Evolutionary conservation across 2,329 filamentous ascomycete species (phyloP), one percentile per base, ranked within the genome.

Genomic region (Cercospora sp.): DNA sequence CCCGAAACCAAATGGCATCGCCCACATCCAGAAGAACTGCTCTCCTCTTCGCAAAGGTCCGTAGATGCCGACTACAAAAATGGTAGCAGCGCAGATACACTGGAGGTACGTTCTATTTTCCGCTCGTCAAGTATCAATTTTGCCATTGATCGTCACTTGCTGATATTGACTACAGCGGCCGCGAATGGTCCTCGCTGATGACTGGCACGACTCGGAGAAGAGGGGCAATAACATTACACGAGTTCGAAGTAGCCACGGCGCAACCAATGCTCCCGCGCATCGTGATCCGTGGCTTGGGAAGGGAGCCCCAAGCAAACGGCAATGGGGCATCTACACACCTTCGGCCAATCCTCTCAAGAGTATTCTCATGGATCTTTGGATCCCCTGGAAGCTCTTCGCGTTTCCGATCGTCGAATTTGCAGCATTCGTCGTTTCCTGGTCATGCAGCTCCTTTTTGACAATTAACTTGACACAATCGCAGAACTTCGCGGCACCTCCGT

Each of bases 341-440:
- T 84, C 82, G 70, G 78, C 82, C 1, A 79, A 85, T 59, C 80
- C 81, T 0, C 78, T 79, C 69, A 80, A 79, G 71, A 81, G 80
- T 23, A 79, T 89, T 30, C 51, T 85, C 1, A 76, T 83, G 31
- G 86, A 87, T 71, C 80, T 90, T 23, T 88, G 84, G 83, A 82
- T 87, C 7, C 88, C 88, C 0, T 88, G 86, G 83, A 87, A 89
- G 72, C 80, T 90, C 0, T 85, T 88, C 74, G 72, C 81, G 0
- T 90, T 87, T 76, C 88, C 88, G 0, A 89, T 90, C 66, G 84
- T 90, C 51, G 83, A 89, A 69, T 87, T 88, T 66, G 82, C 87
- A 0, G 83, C 86, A 16, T 89, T 90, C 71, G 83, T 88, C 28
- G 86, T 89, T 6, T 86, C 84, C 26, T 90, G 86, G 86, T 82